Conservation (phyloP, 495 filamentous ascomycete genomes). For the Chaetomium cochliodes region DNA sequence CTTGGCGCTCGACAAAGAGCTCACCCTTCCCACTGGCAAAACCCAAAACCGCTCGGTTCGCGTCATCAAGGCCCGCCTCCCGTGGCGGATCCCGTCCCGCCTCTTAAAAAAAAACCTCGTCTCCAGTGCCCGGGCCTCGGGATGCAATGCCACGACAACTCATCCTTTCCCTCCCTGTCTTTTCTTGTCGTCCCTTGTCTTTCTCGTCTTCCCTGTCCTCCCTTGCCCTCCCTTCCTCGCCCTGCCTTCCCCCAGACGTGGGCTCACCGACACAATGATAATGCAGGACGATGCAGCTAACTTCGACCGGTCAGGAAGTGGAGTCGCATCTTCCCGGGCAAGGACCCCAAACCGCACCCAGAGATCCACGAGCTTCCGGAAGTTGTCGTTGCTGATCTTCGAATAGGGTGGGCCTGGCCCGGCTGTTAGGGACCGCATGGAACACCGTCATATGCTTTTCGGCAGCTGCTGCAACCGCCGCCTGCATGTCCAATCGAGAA, state of each 20-base stretch:
- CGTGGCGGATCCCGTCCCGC: slow-evolving; percentile 16
- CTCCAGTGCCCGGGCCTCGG: slow-evolving; percentile 1
- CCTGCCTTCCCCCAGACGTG: slow-evolving; percentile 20
- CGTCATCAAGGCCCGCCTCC: slow-evolving; percentile 28
- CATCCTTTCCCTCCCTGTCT: slow-evolving; percentile 20
- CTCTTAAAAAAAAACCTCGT: slow-evolving; percentile 6
- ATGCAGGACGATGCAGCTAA: slow-evolving; percentile 36
- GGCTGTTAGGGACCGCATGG: slow-evolving; percentile 23
- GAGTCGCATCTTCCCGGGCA: slow-evolving; percentile 19
- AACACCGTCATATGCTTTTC: slow-evolving; percentile 1
- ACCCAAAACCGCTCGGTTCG: slow-evolving; percentile 18
- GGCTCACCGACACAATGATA: slow-evolving; percentile 34
- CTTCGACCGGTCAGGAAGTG: slow-evolving; percentile 33
- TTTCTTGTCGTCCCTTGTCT: no score
- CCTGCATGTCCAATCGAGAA: slow-evolving; percentile 18
- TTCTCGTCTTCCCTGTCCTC: no score
- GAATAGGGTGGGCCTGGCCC: slow-evolving; percentile 24
- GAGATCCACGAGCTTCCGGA: slow-evolving; percentile 10
- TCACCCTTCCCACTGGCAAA: neutral
- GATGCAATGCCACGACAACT: slow-evolving; percentile 35
- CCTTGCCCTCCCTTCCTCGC: no score
- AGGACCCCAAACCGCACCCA: slow-evolving; percentile 11
- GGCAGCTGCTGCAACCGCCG: slow-evolving; percentile 11
- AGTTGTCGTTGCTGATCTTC: slow-evolving; percentile 23
- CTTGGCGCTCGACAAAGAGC: slow-evolving; percentile 5